These are phyloP conservation scores for Alternaria solani DNA, from an alignment of 2,329 filamentous ascomycete species.

Conservation along the genomic window DNA sequence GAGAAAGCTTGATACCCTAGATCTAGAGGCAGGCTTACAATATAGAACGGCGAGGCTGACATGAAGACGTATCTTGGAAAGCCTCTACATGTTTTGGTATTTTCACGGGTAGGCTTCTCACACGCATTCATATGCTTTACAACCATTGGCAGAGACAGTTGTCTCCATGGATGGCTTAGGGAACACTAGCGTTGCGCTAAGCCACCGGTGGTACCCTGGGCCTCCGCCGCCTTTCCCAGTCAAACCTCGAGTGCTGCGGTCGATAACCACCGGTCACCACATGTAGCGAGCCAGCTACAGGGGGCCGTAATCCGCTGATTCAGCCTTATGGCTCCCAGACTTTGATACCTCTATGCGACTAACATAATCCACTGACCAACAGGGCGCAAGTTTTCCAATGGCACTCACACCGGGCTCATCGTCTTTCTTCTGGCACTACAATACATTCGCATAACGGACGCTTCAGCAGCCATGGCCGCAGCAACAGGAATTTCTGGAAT, in stretches of 20 bases:
- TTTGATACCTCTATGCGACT: not conserved
- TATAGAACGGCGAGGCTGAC: not conserved
- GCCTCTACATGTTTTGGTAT: not conserved
- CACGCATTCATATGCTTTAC: not conserved
- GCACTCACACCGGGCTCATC: not conserved
- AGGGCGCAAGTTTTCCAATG: not conserved
- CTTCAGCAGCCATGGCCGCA: conserved; percentile 11
- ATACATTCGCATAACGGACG: not conserved
- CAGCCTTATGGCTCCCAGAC: conserved; percentile 7
- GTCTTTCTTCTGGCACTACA: not conserved
- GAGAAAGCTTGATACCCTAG: conserved; percentile 3
- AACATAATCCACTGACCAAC: not conserved
- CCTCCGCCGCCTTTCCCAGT: not conserved
- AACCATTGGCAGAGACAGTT: not conserved
- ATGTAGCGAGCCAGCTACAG: not conserved
- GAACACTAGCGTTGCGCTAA: conserved; percentile 2
- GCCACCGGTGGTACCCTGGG: not conserved
- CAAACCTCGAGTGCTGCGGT: conserved; percentile 8
- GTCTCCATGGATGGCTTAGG: not conserved
- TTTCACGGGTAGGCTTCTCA: not conserved
- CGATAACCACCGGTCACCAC: conserved; percentile 2
- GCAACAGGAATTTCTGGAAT: conserved; percentile 24
- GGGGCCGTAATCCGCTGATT: not conserved
- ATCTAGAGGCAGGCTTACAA: not conserved
- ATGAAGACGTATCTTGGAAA: not conserved